Evolutionary conservation across 805 yeast genomes (phyloP), one percentile per base, ranked within the genome.

Genomic region (Sugiyamaella chiloensis): DNA sequence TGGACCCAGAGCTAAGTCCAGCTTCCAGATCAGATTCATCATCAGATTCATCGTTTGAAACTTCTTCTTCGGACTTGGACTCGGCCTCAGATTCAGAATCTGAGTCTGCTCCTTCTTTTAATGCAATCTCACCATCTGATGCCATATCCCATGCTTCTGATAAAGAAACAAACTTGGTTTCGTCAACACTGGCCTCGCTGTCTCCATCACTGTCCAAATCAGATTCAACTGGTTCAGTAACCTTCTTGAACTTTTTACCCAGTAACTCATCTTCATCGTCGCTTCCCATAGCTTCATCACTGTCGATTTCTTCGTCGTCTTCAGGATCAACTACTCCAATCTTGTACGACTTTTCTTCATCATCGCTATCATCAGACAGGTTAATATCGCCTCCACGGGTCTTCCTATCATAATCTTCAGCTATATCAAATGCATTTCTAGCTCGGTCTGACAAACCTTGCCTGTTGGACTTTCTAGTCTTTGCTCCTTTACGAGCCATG

Each of bases 281-380:
- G 55, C 93, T 83, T 0, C 93, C 96, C 50, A 87, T 67, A 0
- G 95, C 96, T 57, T 85, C 96, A 63, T 89, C 96, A 0, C 96
- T 87, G 57, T 84, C 87, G 40, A 85, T 70, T 51, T 85, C 71
- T 19, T 66, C 69, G 24, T 64, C 73, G 35, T 65, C 70, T 8
- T 64, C 69, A 6, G 56, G 46, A 24, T 54, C 52, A 20, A 63
- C 71, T 7, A 56, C 59, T 24, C 63, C 68, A 32, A 54, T 53
- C 23, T 56, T 47, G 9, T 57, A 51, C 23, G 60, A 60, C 51
- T 51, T 45, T 54, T 48, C 55, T 56, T 48, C 57, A 50, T 58
- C 61, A 27, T 56, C 62, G 35, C 55, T 49, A 34, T 67, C 72
- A 21, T 63, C 55, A 30, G 63, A 63, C 17, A 58, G 66, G 20